These are phyloP conservation scores for Lentinus brumalis DNA, from an alignment of 768 basidiomycete species.

Conservation along the genomic window DNA sequence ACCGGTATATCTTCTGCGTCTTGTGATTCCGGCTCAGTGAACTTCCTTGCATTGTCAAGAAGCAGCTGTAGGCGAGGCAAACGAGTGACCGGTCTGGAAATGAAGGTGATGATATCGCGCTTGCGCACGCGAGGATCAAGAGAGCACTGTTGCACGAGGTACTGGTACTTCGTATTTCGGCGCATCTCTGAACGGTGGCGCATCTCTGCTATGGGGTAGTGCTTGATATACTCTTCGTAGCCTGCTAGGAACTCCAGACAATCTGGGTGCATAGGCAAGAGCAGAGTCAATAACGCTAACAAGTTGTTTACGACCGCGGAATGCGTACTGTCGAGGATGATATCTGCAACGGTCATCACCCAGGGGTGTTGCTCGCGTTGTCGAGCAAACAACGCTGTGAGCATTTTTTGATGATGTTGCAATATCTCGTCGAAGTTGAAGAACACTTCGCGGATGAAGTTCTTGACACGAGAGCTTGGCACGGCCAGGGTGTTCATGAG, in stretches of 20 bases:
- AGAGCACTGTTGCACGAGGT: constrained; percentile 63
- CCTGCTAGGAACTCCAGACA: constrained; percentile 23
- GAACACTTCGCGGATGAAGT: constrained; percentile 82
- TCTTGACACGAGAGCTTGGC: constrained; percentile 63
- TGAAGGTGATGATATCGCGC: constrained; percentile 78
- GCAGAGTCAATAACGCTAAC: neutral
- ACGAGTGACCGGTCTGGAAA: constrained; percentile 87
- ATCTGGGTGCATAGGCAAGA: constrained; percentile 2
- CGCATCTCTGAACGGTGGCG: constrained; percentile 76
- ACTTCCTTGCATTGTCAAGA: constrained; percentile 67
- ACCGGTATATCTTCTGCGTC: constrained; percentile 79
- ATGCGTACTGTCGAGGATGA: constrained; percentile 74
- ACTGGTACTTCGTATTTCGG: constrained; percentile 64
- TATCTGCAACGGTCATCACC: constrained; percentile 80
- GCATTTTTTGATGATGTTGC: constrained; percentile 65
- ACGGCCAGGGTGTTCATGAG: constrained; percentile 58
- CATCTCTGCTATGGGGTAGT: constrained; percentile 86
- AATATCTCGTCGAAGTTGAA: constrained; percentile 76
- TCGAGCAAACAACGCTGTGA: constrained; percentile 72
- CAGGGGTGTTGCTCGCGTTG: constrained; percentile 87
- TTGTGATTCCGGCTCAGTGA: constrained; percentile 71
- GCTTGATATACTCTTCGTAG: constrained; percentile 84
- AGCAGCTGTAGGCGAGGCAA: constrained; percentile 78
- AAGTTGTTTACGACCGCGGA: neutral
- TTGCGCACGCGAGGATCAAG: constrained; percentile 68